Conservation (phyloP, 164 flowering plant species). For the Vitis cinerea region DNA sequence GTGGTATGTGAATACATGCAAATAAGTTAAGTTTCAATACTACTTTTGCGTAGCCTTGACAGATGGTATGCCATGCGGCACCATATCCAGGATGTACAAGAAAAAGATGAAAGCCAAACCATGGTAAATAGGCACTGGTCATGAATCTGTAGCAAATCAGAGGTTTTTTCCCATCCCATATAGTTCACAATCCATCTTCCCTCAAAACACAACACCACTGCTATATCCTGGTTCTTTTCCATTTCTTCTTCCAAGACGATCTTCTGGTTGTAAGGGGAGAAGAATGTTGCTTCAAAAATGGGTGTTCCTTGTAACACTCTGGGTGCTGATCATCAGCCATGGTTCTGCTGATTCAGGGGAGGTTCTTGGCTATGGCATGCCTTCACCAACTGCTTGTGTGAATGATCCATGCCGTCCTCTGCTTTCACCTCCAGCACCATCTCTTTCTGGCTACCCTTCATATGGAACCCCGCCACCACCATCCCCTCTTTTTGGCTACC, state of each 20-base stretch:
- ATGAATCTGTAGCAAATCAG: background rate
- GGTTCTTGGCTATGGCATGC: background rate
- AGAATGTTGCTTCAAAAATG: slow-evolving; percentile 4
- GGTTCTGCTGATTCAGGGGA: slow-evolving; percentile 1
- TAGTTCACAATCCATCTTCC: background rate
- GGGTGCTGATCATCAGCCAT: slow-evolving; percentile 5
- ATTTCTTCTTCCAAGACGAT: background rate
- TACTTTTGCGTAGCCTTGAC: slow-evolving; percentile 12
- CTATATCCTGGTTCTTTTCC: background rate
- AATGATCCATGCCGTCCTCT: slow-evolving; percentile 28
- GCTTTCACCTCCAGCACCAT: slow-evolving; percentile 19
- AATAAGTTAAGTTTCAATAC: background rate
- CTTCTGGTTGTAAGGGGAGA: background rate
- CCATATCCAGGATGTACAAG: slow-evolving; percentile 2
- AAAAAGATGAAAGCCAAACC: slow-evolving; percentile 9
- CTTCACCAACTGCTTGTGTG: slow-evolving; percentile 7
- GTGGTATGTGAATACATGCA: background rate
- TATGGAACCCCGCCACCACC: slow-evolving; percentile 22
- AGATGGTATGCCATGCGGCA: slow-evolving; percentile 34
- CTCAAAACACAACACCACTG: background rate
- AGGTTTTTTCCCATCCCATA: background rate
- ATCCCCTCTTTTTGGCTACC: slow-evolving; percentile 11
- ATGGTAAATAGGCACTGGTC: background rate
- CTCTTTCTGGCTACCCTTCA: slow-evolving; percentile 8
- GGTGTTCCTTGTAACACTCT: slow-evolving; percentile 10